Conservation (phyloP, 164 flowering plant species). For the Protea cynaroides region DNA sequence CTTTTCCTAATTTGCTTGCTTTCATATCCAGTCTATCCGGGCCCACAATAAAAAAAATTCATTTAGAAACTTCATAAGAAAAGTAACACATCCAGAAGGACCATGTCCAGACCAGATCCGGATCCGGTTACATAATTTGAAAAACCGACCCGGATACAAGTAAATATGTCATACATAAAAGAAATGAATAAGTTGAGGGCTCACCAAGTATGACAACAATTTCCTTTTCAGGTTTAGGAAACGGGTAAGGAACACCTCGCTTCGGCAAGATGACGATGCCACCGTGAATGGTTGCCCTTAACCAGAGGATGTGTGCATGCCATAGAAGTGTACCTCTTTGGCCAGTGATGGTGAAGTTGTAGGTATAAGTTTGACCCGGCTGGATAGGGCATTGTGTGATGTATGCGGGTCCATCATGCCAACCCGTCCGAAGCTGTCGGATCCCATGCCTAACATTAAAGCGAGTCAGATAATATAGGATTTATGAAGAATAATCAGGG, state of each 20-base stretch:
- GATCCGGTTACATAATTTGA: no score
- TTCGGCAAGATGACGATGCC: slow-evolving; percentile 74
- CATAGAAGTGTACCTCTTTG: slow-evolving; percentile 75
- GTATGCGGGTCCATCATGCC: slow-evolving; percentile 88
- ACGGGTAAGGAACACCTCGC: slow-evolving; percentile 69
- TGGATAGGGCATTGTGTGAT: slow-evolving; percentile 84
- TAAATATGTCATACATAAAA: no score
- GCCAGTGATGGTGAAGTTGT: slow-evolving; percentile 78
- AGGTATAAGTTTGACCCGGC: slow-evolving; percentile 51
- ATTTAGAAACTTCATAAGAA: no score
- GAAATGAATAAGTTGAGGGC: neutral
- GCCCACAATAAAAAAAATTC: no score
- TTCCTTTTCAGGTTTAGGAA: slow-evolving; percentile 66
- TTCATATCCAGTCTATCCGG: no score
- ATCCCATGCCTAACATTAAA: slow-evolving; percentile 63
- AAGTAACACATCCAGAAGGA: no score
- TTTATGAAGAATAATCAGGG: no score
- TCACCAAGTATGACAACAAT: slow-evolving; percentile 51
- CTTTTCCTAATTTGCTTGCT: no score
- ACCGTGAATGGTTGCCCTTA: slow-evolving; percentile 69
- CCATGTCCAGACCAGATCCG: no score
- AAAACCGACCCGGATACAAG: no score
- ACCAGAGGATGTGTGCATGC: slow-evolving; percentile 85
- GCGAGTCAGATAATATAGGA: no score
- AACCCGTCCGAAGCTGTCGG: slow-evolving; percentile 69